A percentile compares a stretch with the other conserved stretches of the same genome.
These are phyloP conservation scores for Dioscorea alata DNA, from an alignment of 106 monocot species.

Conservation along the genomic window DNA sequence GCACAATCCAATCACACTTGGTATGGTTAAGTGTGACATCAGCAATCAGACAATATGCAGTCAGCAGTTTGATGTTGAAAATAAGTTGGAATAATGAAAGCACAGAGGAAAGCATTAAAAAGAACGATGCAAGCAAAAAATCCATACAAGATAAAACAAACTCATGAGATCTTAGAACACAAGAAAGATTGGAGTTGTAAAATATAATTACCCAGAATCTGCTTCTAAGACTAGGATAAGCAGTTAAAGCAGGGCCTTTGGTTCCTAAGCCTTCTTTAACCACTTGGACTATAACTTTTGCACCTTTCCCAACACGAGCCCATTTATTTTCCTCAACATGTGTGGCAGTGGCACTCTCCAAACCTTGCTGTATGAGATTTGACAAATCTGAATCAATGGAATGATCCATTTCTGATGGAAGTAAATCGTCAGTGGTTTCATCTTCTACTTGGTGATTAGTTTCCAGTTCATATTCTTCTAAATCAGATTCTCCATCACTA, in stretches of 20 bases:
- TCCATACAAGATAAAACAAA: too few species aligned
- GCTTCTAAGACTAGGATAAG: constrained; percentile 86
- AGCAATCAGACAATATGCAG: too few species aligned
- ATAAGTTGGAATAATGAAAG: too few species aligned
- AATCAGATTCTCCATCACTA: constrained; percentile 19
- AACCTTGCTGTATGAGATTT: constrained; percentile 16
- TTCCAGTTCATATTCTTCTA: constrained; percentile 39
- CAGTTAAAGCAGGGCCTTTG: constrained; percentile 80
- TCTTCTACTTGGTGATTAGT: constrained; percentile 35
- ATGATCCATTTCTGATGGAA: constrained; percentile 26
- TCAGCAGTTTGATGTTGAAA: too few species aligned
- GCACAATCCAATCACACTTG: too few species aligned
- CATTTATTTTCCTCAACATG: constrained; percentile 47
- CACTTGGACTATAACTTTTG: constrained; percentile 93
- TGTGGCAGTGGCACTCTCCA: constrained; percentile 10
- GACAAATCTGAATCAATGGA: constrained; percentile 16
- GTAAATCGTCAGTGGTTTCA: constrained; percentile 42
- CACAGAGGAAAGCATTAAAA: too few species aligned
- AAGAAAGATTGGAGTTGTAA: too few species aligned
- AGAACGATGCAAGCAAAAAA: too few species aligned
- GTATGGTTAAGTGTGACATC: too few species aligned
- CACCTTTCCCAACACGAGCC: constrained; percentile 76
- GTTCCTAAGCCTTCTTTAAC: constrained; percentile 92
- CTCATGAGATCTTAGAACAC: too few species aligned
- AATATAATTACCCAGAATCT: constrained; percentile 83